Evolutionary conservation across 345 rosid genomes (phyloP).

Genomic region (Garcia nutans): DNA sequence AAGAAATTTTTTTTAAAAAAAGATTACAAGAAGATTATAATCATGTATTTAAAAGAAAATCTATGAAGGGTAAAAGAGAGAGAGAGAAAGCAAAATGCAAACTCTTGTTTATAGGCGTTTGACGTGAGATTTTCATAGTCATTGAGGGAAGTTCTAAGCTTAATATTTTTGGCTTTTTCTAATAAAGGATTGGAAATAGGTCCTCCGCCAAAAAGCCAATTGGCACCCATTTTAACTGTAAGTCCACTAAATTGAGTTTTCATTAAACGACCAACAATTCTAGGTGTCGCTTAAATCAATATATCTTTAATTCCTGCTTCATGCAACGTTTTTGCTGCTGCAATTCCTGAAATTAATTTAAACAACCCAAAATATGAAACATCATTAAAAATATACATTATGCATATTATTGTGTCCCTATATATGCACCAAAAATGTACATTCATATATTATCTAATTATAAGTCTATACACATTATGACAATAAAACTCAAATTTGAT

Average conservation of each 20-base stretch:
- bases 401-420: neutral
- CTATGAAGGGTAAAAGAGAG: neutral
- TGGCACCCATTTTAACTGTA: constrained; percentile 27
- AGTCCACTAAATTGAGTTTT: constrained; percentile 19
- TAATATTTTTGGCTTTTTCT: constrained; percentile 27
- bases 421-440: too few species aligned
- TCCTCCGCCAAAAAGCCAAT: constrained; percentile 33
- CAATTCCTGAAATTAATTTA: constrained; percentile 22
- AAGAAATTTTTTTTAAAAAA: too few species aligned
- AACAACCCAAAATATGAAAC: neutral
- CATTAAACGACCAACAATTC: constrained; percentile 28
- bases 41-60: neutral
- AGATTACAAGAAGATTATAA: too few species aligned
- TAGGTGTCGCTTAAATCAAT: constrained; percentile 29
- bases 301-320: constrained; percentile 31
- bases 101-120: constrained; percentile 35
- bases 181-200: constrained; percentile 17
- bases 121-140: constrained; percentile 25
- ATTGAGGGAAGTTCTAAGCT: constrained; percentile 20
- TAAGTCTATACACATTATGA: too few species aligned
- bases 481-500: too few species aligned
- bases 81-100: neutral
- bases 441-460: too few species aligned
- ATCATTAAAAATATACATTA: neutral
- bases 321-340: constrained; percentile 32